Evolutionary conservation across 2,329 filamentous ascomycete genomes (phyloP).

Genomic region (Microdochium paspali): DNA sequence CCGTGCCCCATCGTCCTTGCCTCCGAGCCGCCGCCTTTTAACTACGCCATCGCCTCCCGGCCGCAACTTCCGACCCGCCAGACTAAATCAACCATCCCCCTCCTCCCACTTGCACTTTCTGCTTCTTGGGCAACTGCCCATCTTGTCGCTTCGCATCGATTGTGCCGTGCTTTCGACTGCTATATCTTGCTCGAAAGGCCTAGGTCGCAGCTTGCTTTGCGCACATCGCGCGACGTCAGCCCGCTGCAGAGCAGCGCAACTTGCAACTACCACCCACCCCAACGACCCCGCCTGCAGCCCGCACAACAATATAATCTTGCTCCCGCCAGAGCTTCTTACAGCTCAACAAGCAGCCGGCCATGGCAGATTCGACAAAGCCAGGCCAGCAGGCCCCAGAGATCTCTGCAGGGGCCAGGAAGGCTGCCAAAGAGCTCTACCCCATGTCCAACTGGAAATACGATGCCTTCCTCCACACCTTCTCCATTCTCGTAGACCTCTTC

Average conservation of each 20-base stretch:
- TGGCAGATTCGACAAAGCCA: neutral
- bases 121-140: neutral
- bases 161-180: no score
- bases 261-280: neutral
- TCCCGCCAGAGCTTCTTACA: neutral
- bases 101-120: neutral
- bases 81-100: neutral
- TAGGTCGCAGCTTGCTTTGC: neutral
- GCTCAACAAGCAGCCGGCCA: neutral
- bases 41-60: neutral
- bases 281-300: neutral
- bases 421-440: slow-evolving; percentile 48
- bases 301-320: neutral
- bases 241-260: neutral
- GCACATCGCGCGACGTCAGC: neutral
- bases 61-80: neutral
- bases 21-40: no score
- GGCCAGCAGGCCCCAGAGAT: neutral
- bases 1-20: neutral
- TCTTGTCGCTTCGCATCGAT: neutral
- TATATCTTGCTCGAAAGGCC: neutral
- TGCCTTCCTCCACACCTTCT: slow-evolving; percentile 66
- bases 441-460: slow-evolving; percentile 72
- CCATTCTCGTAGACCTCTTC: slow-evolving; percentile 87
- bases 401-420: slow-evolving; percentile 6